phyloP scores from a whole-genome alignment of 73 alveolate species.

The Uronychia binucleata region DNA sequence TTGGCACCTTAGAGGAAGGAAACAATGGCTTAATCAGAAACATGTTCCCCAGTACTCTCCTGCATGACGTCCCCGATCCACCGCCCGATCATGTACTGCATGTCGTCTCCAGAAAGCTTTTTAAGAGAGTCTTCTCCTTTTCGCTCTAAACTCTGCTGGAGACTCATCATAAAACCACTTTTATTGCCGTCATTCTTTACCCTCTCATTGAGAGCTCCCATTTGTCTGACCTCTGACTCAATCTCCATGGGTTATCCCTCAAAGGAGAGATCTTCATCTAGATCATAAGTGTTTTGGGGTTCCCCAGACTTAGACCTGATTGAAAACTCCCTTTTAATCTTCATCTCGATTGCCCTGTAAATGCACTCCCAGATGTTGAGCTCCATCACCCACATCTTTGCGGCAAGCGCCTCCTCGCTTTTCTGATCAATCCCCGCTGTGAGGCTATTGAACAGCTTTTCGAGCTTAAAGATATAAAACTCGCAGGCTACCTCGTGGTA shows the following conservation, averaged over 20 bases:
- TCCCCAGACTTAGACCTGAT: too few species aligned
- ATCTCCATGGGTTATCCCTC: too few species aligned
- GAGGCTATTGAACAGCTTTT: neutral
- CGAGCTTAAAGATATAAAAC: neutral
- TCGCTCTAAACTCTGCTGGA: neutral
- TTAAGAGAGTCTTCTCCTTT: neutral
- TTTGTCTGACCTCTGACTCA: too few species aligned
- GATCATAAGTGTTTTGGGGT: too few species aligned
- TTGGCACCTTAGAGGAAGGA: neutral
- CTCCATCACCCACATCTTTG: neutral
- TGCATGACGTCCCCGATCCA: neutral
- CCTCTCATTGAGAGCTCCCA: conserved; percentile 1
- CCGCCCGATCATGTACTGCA: neutral
- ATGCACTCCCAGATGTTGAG: conserved; percentile 15
- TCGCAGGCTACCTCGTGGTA: neutral
- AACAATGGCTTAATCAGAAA: neutral
- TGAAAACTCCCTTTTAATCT: neutral
- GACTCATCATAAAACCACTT: neutral
- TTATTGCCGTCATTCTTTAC: neutral
- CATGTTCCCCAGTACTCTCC: neutral
- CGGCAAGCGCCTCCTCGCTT: neutral
- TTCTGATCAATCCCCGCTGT: neutral
- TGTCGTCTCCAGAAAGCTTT: neutral
- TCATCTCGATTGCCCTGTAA: conserved; percentile 2
- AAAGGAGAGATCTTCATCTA: too few species aligned